Conservation (phyloP, 2,329 filamentous ascomycete genomes). For the Calonectria pseudoturangicola region DNA sequence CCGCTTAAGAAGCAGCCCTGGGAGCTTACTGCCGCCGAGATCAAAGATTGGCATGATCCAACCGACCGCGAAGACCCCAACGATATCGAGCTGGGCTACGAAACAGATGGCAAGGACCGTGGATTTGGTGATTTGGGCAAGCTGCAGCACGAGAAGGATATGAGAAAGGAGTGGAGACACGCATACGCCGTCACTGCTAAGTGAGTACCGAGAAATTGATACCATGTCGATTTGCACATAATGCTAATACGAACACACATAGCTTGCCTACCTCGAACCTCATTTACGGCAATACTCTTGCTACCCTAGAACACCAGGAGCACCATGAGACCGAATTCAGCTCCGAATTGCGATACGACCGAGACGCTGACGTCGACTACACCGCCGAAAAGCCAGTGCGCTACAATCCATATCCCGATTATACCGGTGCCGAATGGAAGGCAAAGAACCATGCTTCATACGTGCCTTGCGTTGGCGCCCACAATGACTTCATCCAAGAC, state of each 20-base stretch:
- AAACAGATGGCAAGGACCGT: conserved; percentile 60
- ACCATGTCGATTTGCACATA: conserved; percentile 35
- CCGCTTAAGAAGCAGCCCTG: conserved; percentile 53
- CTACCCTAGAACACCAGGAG: conserved; percentile 65
- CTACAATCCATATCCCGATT: conserved; percentile 83
- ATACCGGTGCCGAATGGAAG: conserved; percentile 79
- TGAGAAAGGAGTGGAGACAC: conserved; percentile 63
- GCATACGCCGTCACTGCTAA: conserved; percentile 63
- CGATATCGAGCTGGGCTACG: conserved; percentile 60
- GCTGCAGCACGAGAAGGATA: conserved; percentile 65
- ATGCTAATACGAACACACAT: conserved; percentile 33
- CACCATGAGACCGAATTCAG: conserved; percentile 58
- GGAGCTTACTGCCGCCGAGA: conserved; percentile 61
- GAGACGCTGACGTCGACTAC: conserved; percentile 62
- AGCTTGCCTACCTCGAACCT: conserved; percentile 69
- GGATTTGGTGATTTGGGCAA: conserved; percentile 58
- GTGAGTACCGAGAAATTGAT: conserved; percentile 57
- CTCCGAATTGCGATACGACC: conserved; percentile 57
- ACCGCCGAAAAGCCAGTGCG: conserved; percentile 69
- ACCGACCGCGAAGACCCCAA: conserved; percentile 60
- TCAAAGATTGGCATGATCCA: conserved; percentile 61
- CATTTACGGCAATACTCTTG: conserved; percentile 75
- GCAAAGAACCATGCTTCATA: conserved; percentile 73
- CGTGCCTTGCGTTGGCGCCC: conserved; percentile 79
- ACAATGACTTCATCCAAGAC: conserved; percentile 76